phyloP scores from a whole-genome alignment of 208 protist species.

The Crithidia expoeki region DNA sequence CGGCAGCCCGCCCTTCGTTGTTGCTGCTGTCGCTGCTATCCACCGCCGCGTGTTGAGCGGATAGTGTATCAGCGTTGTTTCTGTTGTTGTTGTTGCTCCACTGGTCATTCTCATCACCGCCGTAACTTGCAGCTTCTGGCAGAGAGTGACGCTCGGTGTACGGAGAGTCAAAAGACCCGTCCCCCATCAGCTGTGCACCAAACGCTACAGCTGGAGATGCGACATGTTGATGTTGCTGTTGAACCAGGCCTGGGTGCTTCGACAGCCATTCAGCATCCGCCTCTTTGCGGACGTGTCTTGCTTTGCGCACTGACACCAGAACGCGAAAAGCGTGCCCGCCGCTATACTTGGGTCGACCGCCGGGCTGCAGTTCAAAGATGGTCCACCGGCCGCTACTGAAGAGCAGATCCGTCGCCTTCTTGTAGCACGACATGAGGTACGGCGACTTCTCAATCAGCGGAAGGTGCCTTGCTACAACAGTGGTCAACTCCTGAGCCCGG shows the following conservation, averaged over 20 bases:
- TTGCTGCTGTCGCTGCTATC: not conserved
- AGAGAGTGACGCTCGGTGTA: not conserved
- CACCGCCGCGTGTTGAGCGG: not conserved
- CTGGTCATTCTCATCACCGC: not conserved
- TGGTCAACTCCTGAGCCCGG: conserved; percentile 66
- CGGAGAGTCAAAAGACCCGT: not conserved
- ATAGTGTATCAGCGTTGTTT: not conserved
- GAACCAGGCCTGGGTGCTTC: conserved; percentile 14
- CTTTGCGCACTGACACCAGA: conserved; percentile 57
- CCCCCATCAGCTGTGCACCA: not conserved
- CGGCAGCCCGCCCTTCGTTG: not conserved
- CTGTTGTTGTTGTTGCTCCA: not conserved
- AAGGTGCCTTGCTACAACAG: conserved; percentile 68
- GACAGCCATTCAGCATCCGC: conserved; percentile 31
- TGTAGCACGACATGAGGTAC: conserved; percentile 65
- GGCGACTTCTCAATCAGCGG: conserved; percentile 64
- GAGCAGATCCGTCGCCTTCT: conserved; percentile 63
- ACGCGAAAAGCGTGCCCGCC: conserved; percentile 41
- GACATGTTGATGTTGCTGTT: conserved; percentile 1
- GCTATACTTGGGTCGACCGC: conserved; percentile 50
- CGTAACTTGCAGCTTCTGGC: not conserved
- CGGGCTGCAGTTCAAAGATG: conserved; percentile 73
- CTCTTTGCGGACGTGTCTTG: conserved; percentile 32
- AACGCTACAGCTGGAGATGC: not conserved
- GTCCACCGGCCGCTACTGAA: conserved; percentile 80